Percentiles rank a stretch among this genome's conserved stretches.
These are phyloP conservation scores for Monosporascus ibericus DNA, from an alignment of 2,329 filamentous ascomycete species.

Conservation along the genomic window DNA sequence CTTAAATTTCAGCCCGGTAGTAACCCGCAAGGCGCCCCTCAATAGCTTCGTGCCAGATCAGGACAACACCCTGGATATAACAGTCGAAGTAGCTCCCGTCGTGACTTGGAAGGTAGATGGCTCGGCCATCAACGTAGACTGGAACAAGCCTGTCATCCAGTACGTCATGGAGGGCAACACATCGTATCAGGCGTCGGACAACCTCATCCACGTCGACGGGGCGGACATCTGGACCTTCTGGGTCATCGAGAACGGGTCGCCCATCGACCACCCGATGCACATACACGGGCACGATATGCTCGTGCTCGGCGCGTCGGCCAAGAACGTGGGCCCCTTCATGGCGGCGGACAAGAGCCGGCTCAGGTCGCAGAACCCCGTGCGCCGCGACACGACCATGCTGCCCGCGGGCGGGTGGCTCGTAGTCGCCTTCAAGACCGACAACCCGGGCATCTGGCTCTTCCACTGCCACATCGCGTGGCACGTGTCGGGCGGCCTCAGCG, in stretches of 20 bases:
- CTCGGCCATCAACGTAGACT: conserved; percentile 22
- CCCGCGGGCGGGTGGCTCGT: conserved; percentile 37
- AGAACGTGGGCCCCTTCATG: conserved; percentile 11
- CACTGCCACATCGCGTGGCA: conserved; percentile 48
- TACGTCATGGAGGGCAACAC: conserved; percentile 22
- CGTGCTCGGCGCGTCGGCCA: conserved; percentile 21
- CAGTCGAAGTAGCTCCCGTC: conserved; percentile 1
- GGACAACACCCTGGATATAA: conserved; percentile 11
- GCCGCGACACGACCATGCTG: conserved; percentile 40
- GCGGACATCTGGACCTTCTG: conserved; percentile 22
- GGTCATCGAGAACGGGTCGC: conserved; percentile 20
- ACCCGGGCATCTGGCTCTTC: conserved; percentile 42
- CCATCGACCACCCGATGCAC: conserved; percentile 23
- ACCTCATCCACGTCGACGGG: conserved; percentile 15
- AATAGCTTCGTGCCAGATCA: conserved; percentile 5
- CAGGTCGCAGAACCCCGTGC: conserved; percentile 34
- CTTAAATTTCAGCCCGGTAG: conserved; percentile 13
- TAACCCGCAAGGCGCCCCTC: conserved; percentile 10
- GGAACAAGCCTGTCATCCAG: conserved; percentile 27
- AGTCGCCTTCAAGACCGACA: conserved; percentile 42
- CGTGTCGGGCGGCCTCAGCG: conserved; percentile 38
- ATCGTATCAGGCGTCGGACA: conserved; percentile 16
- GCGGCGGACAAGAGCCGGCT: conserved; percentile 20
- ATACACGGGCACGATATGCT: conserved; percentile 30
- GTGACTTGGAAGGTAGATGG: conserved; percentile 15